Base-by-base conservation (phyloP, 164 flowering plant genomes). In the Magnolia kwangsiensis region DNA sequence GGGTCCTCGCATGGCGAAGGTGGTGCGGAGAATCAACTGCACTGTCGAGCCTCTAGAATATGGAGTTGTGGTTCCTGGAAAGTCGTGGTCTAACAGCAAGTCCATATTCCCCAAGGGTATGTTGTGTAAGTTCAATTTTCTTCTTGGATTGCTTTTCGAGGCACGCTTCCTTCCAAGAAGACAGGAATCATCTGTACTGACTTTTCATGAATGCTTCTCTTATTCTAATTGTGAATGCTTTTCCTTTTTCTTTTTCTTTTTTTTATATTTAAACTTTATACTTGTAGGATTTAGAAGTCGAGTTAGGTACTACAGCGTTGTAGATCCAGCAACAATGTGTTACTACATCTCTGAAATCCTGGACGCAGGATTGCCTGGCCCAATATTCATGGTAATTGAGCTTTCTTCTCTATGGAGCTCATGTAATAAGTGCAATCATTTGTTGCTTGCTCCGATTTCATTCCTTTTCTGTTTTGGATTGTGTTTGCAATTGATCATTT, bases 1-100 rank as follows among this genome's bases (percentile, higher is more conserved):
- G 81, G 97, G 97, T 79, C 98, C 97, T 80, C 95, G 97, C 29
- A 90, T 94, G 78, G 97, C 98, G 51, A 96, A 91, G 82, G 90
- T 92, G 45, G 92, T 92, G 74, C 82, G 98, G 69, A 84, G 93
- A 82, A 88, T 92, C 76, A 92, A 84, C 72, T 87, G 89, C 87
- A 87, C 78, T 76, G 91, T 90, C 64, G 98, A 94, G 86, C 92
- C 88, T 79, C 73, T 96, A 80, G 93, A 92, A 66, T 86, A 71
- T 84, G 99, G 99, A 61, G 78, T 76, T 51, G 91, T 92, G 76
- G 75, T 79, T 21, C 79, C 90, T 77, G 97, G 92, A 75, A 90
- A 86, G 80, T 82, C 78, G 66, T 96, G 99, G 98, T 88, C 91
- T 55, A 91, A 83, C 79, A 88, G 88, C 81, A 87, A 79, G 76